A percentile compares a stretch with the other conserved stretches of the same genome.
Evolutionary conservation across 2,329 filamentous ascomycete genomes (phyloP).

Genomic region (Hymenoscyphus repandus): DNA sequence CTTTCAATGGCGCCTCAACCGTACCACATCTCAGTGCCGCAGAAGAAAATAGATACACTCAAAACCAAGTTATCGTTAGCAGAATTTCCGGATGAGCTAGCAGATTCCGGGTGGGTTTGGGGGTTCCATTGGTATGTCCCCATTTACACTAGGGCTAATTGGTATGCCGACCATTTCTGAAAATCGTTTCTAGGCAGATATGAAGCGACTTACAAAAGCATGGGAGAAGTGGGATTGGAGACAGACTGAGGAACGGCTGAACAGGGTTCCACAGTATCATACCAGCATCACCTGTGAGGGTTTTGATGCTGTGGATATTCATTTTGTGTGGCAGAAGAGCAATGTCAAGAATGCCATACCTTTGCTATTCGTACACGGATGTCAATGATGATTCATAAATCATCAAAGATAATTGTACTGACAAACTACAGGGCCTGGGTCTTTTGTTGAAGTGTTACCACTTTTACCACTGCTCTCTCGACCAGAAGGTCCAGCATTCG

Average conservation of each 20-base stretch:
- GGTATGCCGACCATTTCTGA: no score
- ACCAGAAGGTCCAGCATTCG: constrained; percentile 40
- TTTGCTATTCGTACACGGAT: constrained; percentile 49
- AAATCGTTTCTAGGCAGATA: no score
- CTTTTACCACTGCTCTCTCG: constrained; percentile 46
- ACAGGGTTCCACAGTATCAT: constrained; percentile 52
- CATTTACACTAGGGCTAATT: no score
- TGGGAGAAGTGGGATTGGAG: constrained; percentile 63
- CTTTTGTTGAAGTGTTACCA: constrained; percentile 61
- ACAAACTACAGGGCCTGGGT: constrained; percentile 50
- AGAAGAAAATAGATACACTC: constrained; percentile 47
- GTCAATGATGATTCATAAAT: background rate
- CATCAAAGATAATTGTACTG: constrained; percentile 3
- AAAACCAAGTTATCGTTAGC: constrained; percentile 48
- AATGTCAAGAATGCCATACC: constrained; percentile 47
- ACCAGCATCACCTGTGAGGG: constrained; percentile 49
- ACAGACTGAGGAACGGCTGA: constrained; percentile 51
- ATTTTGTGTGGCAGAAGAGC: constrained; percentile 57
- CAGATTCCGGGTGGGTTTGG: constrained; percentile 49
- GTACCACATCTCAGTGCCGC: constrained; percentile 47
- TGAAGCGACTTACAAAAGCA: constrained; percentile 51
- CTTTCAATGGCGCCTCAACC: constrained; percentile 29
- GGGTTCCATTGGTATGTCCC: constrained; percentile 53
- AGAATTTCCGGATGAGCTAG: constrained; percentile 52
- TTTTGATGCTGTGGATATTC: constrained; percentile 55